Conservation (phyloP, 352 stramenopile species). For the Globisporangium splendens region DNA sequence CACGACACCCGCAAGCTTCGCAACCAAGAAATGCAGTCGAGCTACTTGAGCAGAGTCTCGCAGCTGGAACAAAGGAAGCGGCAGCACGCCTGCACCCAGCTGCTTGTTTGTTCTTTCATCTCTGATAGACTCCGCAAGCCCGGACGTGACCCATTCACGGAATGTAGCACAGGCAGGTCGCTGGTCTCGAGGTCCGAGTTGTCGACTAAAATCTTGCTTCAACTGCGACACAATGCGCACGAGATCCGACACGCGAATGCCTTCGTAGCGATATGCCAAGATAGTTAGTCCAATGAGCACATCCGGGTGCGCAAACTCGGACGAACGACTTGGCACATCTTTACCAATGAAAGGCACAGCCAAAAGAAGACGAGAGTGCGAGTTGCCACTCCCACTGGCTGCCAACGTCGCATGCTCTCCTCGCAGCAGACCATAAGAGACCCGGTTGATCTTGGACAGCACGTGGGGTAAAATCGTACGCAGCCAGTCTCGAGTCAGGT, state of each 20-base stretch:
- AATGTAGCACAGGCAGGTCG: slow-evolving; percentile 78
- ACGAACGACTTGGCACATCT: slow-evolving; percentile 97
- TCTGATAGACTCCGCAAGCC: slow-evolving; percentile 28
- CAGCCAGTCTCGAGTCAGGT: slow-evolving; percentile 97
- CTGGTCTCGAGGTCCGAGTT: slow-evolving; percentile 78
- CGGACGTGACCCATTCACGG: slow-evolving; percentile 62
- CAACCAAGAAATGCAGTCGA: slow-evolving; percentile 92
- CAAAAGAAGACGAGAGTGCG: slow-evolving; percentile 94
- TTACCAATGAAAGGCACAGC: slow-evolving; percentile 99
- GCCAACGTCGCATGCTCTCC: slow-evolving; percentile 52
- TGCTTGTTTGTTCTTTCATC: slow-evolving; percentile 14
- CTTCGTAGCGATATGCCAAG: slow-evolving; percentile 90
- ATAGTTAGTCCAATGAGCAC: slow-evolving; percentile 92
- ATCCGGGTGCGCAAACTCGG: slow-evolving; percentile 99
- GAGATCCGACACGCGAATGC: slow-evolving; percentile 81
- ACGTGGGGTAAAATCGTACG: slow-evolving; percentile 97
- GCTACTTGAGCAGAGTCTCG: slow-evolving; percentile 95
- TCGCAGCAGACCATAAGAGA: slow-evolving; percentile 96
- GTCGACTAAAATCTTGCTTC: slow-evolving; percentile 85
- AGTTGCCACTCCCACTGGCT: slow-evolving; percentile 76
- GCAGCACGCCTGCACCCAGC: slow-evolving; percentile 61
- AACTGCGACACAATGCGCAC: slow-evolving; percentile 85
- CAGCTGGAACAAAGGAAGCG: slow-evolving; percentile 97
- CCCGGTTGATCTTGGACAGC: slow-evolving; percentile 98
- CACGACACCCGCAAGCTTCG: slow-evolving; percentile 92